Base-by-base conservation (phyloP, 2,329 filamentous ascomycete species). In the Elsinoe perseae region DNA sequence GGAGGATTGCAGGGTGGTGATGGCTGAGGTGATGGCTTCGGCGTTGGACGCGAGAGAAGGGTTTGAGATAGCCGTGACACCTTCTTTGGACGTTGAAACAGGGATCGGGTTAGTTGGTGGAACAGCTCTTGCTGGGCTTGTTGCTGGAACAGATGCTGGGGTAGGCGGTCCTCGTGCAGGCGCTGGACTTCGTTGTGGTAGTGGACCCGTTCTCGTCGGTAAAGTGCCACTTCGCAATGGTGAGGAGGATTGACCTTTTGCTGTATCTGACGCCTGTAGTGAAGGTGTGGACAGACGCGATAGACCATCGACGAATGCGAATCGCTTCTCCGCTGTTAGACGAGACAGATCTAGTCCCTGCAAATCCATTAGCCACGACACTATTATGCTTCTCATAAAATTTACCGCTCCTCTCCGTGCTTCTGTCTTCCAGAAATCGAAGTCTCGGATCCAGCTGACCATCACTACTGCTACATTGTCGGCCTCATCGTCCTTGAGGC, bases 391-490 rank as follows among this genome's bases (percentile, higher is more conserved):
- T 3, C 52, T 4, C 38, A 1, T n/a, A 21, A 27, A 2, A 38
- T 77, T 61, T 72, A 88, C 66, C 21, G 61, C 86, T 65, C 89
- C 70, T 69, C 84, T 84, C 54, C 81, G 79, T 1, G 79, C 79
- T 50, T 87, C 85, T 2, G 84, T 80, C 60, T 76, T 83, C 89
- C 90, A 96, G 67, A 95, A 95, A 1, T 80, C 74, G 61, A 79
- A 80, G 64, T 92, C 86, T 59, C 88, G 80, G 71, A 95, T 73
- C 71, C 93, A 95, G 73, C 87, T 95, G 57, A 93, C 83, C 2
- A 96, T 75, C 2, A 95, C 76, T 0, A 96, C 70, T 16, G 68
- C 69, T 8, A 62, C 61, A 25, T 64, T 65, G 9, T 61, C 60
- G 14, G 64, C 61, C 16, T 54, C 34, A 28, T 54, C 16, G 18